Base-by-base conservation (phyloP, 768 basidiomycete species). In the Amylocystis lapponica region DNA sequence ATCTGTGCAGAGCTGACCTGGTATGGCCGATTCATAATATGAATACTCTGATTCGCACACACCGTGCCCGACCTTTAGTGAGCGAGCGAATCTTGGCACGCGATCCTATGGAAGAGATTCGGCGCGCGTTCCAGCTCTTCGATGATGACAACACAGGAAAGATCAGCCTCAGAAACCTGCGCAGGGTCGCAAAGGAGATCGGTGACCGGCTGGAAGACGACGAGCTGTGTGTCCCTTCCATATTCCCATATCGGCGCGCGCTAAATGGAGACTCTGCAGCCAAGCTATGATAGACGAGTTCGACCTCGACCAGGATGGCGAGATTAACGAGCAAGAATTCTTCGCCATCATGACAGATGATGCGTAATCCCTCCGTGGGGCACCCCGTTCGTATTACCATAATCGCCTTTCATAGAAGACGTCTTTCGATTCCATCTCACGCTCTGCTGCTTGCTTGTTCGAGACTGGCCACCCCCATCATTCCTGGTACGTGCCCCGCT, bases 231-330 rank as follows among this genome's bases (percentile, higher is more conserved):
- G 16, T 19, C 21, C 36, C 36, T 46, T 49, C 20, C 42, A 17
- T 37, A n/a, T 22, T 13, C 20, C 19, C 22, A 19, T 33, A 16
- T 20, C 9, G 21, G 31, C 25, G 31, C 20, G 20, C 22, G 39
- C 35, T 19, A 16, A 41, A 37, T n/a, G n/a, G n/a, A n/a, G 25
- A 40, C 23, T 14, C 17, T 23, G 31, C 54, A 97, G 95, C 53
- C 93, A 97, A 81, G 96, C 96, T 19, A 99, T 99, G 96, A 99
- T 99, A 59, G 96, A 99, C 56, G 96, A 99, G 66, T 99, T 99
- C 60, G 96, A 99, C 65, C 79, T 99, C 20, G 96, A 99, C 68
- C 85, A 92, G 62, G 96, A 99, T 53, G 93, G 94, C 22, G 95
- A 95, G 69, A 98, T 98, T 63, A 93, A 82, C 59, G 86, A 94